phyloP scores from a whole-genome alignment of 306 rosid species.

The Herpetospermum pedunculosum region DNA sequence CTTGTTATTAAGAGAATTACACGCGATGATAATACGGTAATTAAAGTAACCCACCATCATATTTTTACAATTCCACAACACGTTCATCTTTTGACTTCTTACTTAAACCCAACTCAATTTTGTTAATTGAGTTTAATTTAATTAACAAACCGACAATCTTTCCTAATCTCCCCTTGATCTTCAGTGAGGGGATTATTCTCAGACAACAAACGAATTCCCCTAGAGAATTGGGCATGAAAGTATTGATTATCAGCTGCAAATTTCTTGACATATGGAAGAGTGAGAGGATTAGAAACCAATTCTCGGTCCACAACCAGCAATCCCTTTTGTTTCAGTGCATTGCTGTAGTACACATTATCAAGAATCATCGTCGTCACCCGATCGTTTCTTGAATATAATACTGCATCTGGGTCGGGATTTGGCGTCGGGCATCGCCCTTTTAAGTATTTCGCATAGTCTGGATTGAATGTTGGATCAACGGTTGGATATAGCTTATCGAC shows the following conservation, averaged over 20 bases:
- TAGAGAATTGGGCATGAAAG: slow-evolving; percentile 57
- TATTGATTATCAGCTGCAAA: slow-evolving; percentile 61
- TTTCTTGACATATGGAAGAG: slow-evolving; percentile 51
- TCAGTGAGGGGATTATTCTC: slow-evolving; percentile 53
- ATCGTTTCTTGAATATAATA: slow-evolving; percentile 49
- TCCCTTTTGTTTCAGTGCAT: slow-evolving; percentile 50
- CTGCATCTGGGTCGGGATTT: slow-evolving; percentile 40
- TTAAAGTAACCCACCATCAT: too few relatives aligned
- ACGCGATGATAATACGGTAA: too few relatives aligned
- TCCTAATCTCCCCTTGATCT: slow-evolving; percentile 56
- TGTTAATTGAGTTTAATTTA: slow-evolving; percentile 9
- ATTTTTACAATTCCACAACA: too few relatives aligned
- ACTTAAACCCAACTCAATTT: not conserved
- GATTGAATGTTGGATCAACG: slow-evolving; percentile 43
- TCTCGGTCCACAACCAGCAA: slow-evolving; percentile 54
- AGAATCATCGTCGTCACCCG: slow-evolving; percentile 55
- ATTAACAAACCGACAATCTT: slow-evolving; percentile 52
- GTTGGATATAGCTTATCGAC: slow-evolving; percentile 62
- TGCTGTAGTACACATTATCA: slow-evolving; percentile 68
- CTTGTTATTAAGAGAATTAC: too few relatives aligned
- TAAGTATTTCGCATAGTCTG: slow-evolving; percentile 40
- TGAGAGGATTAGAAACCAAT: slow-evolving; percentile 42
- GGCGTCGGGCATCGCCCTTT: slow-evolving; percentile 65
- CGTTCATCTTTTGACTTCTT: too few relatives aligned
- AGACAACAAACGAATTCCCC: slow-evolving; percentile 41